phyloP scores from a whole-genome alignment of 768 basidiomycete genomes.

The Kwoniella mangroviensis region DNA sequence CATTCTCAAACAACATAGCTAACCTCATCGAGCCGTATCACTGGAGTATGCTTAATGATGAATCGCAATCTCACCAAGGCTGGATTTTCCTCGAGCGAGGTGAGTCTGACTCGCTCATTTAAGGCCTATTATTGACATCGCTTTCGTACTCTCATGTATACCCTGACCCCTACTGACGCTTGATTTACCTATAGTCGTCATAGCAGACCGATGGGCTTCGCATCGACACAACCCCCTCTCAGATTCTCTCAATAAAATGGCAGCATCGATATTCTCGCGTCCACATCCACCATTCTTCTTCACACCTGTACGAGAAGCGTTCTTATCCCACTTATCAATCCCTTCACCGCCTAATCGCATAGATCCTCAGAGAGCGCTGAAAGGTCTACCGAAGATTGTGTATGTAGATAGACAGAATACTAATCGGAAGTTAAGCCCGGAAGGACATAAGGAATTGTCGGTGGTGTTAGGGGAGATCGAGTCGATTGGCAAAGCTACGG shows the following conservation, averaged over 20 bases:
- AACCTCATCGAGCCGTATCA: conserved; percentile 17
- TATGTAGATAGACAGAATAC: conserved; percentile 74
- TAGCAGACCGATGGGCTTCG: conserved; percentile 35
- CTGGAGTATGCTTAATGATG: conserved; percentile 23
- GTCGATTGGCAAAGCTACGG: conserved; percentile 61
- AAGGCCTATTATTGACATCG: not conserved
- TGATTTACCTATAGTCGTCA: conserved; percentile 19
- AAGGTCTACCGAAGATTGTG: conserved; percentile 60
- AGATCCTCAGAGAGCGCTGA: conserved; percentile 10
- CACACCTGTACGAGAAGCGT: conserved; percentile 18
- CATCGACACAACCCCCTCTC: conserved; percentile 28
- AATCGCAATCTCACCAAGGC: conserved; percentile 7
- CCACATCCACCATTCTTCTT: conserved; percentile 29
- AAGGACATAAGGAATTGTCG: conserved; percentile 66
- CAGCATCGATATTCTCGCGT: conserved; percentile 27
- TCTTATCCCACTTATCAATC: conserved; percentile 1
- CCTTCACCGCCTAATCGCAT: conserved; percentile 4
- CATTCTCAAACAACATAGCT: not conserved
- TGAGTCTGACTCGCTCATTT: conserved; percentile 1
- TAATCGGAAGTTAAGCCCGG: conserved; percentile 58
- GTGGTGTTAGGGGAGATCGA: conserved; percentile 60
- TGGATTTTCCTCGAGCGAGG: conserved; percentile 36
- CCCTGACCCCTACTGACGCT: not conserved
- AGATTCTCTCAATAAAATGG: conserved; percentile 35
- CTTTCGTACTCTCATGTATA: not conserved